Conservation (phyloP, 805 yeast genomes). For the Pachysolen tannophilus region DNA sequence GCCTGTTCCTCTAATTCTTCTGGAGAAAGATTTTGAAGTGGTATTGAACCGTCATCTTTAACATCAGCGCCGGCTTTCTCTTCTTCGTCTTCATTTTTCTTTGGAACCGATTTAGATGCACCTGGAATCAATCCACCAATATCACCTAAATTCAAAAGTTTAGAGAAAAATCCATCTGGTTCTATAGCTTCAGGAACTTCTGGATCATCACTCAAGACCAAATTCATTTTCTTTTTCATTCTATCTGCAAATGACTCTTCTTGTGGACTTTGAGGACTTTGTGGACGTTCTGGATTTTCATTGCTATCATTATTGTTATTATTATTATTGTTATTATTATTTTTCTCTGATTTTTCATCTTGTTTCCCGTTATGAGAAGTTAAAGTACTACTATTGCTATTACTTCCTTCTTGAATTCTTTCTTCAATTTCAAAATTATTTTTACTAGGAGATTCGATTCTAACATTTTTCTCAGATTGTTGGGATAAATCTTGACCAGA, state of each 20-base stretch:
- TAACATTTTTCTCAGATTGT: too few species aligned
- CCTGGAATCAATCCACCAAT: slow-evolving; percentile 28
- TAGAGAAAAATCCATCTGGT: slow-evolving; percentile 4
- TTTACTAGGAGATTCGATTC: too few species aligned
- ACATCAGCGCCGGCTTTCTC: slow-evolving; percentile 20
- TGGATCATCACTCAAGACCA: slow-evolving; percentile 7
- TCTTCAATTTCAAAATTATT: too few species aligned
- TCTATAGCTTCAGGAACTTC: slow-evolving; percentile 12
- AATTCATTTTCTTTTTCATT: slow-evolving; percentile 13
- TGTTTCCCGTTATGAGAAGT: background rate
- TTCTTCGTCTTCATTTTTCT: slow-evolving; percentile 26
- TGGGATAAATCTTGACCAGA: slow-evolving; percentile 4
- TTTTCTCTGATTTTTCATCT: background rate
- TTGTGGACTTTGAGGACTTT: too few species aligned
- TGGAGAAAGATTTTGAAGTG: slow-evolving; percentile 34
- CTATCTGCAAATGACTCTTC: slow-evolving; percentile 10
- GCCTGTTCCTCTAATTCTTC: slow-evolving; percentile 44
- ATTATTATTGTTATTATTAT: background rate
- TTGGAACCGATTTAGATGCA: slow-evolving; percentile 15
- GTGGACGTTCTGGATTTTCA: background rate
- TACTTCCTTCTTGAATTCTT: slow-evolving; percentile 11
- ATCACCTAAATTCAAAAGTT: slow-evolving; percentile 19
- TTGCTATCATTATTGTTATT: slow-evolving; percentile 2
- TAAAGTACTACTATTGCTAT: slow-evolving; percentile 6
- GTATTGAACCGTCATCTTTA: slow-evolving; percentile 28